These are phyloP conservation scores for Amanita exitialis DNA, from an alignment of 768 basidiomycete species.

Conservation along the genomic window DNA sequence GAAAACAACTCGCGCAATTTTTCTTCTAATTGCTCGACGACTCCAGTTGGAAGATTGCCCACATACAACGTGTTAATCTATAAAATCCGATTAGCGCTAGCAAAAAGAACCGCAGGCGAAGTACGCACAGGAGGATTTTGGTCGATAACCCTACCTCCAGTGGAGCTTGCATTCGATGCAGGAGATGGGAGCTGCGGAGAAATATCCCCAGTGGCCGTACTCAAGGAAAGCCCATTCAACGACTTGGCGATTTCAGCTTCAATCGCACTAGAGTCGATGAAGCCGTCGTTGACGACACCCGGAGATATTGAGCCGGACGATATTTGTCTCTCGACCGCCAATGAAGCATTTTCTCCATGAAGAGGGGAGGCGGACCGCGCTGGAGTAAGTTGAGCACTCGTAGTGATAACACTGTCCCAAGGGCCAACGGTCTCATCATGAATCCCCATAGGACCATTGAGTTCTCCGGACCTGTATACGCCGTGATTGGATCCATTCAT, in stretches of 20 bases:
- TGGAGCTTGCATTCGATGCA: constrained; percentile 48
- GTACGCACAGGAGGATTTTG: constrained; percentile 84
- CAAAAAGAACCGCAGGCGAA: constrained; percentile 4
- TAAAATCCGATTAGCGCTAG: background rate
- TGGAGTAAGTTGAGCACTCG: constrained; percentile 22
- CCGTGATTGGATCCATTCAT: background rate
- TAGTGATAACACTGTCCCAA: constrained; percentile 26
- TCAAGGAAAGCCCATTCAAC: constrained; percentile 41
- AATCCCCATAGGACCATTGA: constrained; percentile 7
- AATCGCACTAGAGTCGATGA: constrained; percentile 10
- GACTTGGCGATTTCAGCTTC: constrained; percentile 27
- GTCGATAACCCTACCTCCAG: constrained; percentile 48
- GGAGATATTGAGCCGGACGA: constrained; percentile 23
- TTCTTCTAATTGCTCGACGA: constrained; percentile 78
- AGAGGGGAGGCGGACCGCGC: constrained; percentile 15
- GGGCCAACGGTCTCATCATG: constrained; percentile 29
- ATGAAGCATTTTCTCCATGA: background rate
- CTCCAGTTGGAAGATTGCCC: constrained; percentile 85
- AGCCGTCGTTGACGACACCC: constrained; percentile 16
- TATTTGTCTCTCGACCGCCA: constrained; percentile 2
- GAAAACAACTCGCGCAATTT: constrained; percentile 76
- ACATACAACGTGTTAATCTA: constrained; percentile 98
- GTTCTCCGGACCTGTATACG: background rate
- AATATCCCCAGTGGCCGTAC: constrained; percentile 40
- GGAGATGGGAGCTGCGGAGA: constrained; percentile 77